phyloP scores from a whole-genome alignment of 192 early-diverging fungal genomes.

The Backusella sp. region DNA sequence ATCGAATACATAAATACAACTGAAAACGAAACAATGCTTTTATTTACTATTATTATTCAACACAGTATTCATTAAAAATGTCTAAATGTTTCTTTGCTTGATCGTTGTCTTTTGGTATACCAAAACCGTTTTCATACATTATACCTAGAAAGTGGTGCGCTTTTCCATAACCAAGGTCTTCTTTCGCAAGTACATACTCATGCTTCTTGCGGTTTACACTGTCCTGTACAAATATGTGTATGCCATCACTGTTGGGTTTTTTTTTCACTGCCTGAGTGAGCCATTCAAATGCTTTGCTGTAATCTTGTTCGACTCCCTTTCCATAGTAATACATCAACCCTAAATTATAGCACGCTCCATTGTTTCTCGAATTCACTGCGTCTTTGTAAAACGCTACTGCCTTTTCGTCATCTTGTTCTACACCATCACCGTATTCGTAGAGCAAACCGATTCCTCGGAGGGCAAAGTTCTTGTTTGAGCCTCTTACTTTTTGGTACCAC shows the following conservation, averaged over 20 bases:
- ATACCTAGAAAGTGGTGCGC: background rate
- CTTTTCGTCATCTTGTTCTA: slow-evolving; percentile 17
- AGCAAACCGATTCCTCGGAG: background rate
- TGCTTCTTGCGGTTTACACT: background rate
- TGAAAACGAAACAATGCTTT: too few species aligned
- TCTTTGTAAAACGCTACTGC: slow-evolving; percentile 55
- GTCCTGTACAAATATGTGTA: background rate
- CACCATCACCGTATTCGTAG: background rate
- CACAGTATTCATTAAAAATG: background rate
- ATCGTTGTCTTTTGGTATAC: background rate
- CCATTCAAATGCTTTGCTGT: slow-evolving; percentile 32
- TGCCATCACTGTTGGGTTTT: background rate
- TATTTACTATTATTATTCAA: background rate
- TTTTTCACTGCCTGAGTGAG: background rate
- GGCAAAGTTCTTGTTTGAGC: background rate
- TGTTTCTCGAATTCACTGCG: slow-evolving; percentile 45
- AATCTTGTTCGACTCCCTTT: slow-evolving; percentile 46
- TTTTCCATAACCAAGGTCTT: background rate
- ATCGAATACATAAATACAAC: too few species aligned
- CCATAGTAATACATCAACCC: slow-evolving; percentile 73
- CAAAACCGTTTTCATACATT: background rate
- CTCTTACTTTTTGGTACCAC: background rate
- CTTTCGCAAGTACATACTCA: background rate
- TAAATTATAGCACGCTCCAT: slow-evolving; percentile 61
- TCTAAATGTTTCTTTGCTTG: background rate